phyloP scores from a whole-genome alignment of 1,284 basidiomycete species.

The Flammula alnicola region DNA sequence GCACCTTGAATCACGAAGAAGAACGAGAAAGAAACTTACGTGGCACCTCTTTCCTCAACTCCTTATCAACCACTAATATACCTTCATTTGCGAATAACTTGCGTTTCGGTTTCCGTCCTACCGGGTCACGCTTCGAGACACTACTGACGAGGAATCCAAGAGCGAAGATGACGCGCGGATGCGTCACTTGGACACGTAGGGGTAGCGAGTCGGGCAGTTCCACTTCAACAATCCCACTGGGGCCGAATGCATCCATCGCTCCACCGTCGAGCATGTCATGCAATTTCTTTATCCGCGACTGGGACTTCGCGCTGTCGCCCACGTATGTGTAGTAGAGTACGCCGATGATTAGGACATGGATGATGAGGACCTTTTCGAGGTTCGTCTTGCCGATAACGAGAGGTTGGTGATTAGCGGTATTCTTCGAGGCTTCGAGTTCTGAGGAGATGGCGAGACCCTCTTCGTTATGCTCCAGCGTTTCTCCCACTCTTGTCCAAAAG shows the following conservation, averaged over 20 bases:
- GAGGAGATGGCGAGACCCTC: slow-evolving; percentile 37
- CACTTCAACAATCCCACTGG: slow-evolving; percentile 56
- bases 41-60: slow-evolving; percentile 42
- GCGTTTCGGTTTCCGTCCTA: slow-evolving; percentile 72
- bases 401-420: background rate
- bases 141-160: slow-evolving; percentile 70
- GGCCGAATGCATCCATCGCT: slow-evolving; percentile 48
- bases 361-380: slow-evolving; percentile 28
- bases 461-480: slow-evolving; percentile 51
- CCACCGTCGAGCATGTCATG: slow-evolving; percentile 68
- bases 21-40: slow-evolving; percentile 22
- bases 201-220: slow-evolving; percentile 39
- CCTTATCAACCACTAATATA: slow-evolving; percentile 53
- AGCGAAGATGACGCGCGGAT: slow-evolving; percentile 65
- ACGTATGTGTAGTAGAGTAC: slow-evolving; percentile 62
- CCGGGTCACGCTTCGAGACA: slow-evolving; percentile 68
- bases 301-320: slow-evolving; percentile 50
- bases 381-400: slow-evolving; percentile 12
- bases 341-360: slow-evolving; percentile 50
- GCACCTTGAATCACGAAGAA: slow-evolving; percentile 6
- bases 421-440: slow-evolving; percentile 5
- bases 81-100: slow-evolving; percentile 71
- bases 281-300: slow-evolving; percentile 54
- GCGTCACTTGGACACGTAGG: slow-evolving; percentile 62
- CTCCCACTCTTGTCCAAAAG: slow-evolving; percentile 54